phyloP scores from a whole-genome alignment of 2,329 filamentous ascomycete genomes.

The Coleophoma eucalyptorum region DNA sequence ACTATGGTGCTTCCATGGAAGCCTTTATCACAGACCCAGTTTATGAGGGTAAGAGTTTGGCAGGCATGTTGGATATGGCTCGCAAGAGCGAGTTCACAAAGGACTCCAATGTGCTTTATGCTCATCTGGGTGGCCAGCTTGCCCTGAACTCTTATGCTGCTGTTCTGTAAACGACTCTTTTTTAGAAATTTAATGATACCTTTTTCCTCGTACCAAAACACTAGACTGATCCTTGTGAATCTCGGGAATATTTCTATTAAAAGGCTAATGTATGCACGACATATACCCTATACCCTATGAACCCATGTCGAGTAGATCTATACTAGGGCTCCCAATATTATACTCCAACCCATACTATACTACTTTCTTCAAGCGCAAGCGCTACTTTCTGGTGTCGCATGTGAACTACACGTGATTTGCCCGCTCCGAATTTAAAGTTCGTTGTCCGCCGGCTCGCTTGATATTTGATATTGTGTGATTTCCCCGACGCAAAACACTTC shows the following conservation, averaged over 20 bases:
- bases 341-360: too few relatives aligned
- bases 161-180: slow-evolving; percentile 31
- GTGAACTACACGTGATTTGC: background rate
- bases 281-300: too few relatives aligned
- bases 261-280: too few relatives aligned
- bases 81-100: slow-evolving; percentile 52
- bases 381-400: too few relatives aligned
- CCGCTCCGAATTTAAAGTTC: background rate
- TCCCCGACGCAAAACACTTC: background rate
- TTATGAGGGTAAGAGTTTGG: slow-evolving; percentile 73
- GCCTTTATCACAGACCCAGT: slow-evolving; percentile 73
- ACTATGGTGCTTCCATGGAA: slow-evolving; percentile 64
- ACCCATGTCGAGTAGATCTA: too few relatives aligned
- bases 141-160: slow-evolving; percentile 61
- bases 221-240: too few relatives aligned
- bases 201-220: too few relatives aligned
- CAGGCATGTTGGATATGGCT: slow-evolving; percentile 67
- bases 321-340: too few relatives aligned
- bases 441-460: background rate
- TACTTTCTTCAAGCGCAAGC: too few relatives aligned
- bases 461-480: background rate
- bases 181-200: slow-evolving; percentile 5
- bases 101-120: slow-evolving; percentile 66
- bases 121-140: slow-evolving; percentile 67
- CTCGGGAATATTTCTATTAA: too few relatives aligned